Percentiles rank a stretch among this genome's conserved stretches.
phyloP scores from a whole-genome alignment of 805 yeast genomes.

The Hanseniaspora taiwanica region DNA sequence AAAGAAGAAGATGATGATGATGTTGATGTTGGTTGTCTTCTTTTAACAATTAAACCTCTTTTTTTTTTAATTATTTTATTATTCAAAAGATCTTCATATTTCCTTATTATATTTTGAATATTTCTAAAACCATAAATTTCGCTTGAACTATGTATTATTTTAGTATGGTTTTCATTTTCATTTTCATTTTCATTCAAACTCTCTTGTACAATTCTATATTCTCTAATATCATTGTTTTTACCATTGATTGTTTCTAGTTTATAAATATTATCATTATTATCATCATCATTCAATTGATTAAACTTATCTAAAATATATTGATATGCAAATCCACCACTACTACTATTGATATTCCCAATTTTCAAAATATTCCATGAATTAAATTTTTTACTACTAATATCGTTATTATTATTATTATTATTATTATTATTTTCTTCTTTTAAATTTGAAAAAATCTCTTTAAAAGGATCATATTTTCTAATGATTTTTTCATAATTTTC shows the following conservation, averaged over 20 bases:
- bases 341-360: conserved; percentile 65
- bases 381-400: conserved; percentile 7
- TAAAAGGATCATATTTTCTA: conserved; percentile 7
- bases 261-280: conserved; percentile 9
- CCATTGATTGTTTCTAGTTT: conserved; percentile 39
- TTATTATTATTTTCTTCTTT: conserved; percentile 1
- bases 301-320: conserved; percentile 39
- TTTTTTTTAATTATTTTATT: conserved; percentile 17
- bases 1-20: no score
- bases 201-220: conserved; percentile 40
- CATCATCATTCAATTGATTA: conserved; percentile 14
- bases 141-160: conserved; percentile 40
- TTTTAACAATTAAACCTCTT: conserved; percentile 12
- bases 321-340: conserved; percentile 82
- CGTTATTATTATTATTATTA: no score
- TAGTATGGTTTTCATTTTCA: conserved; percentile 11
- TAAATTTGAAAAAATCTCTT: conserved; percentile 1
- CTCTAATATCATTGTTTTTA: conserved; percentile 64
- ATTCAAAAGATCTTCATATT: conserved; percentile 26
- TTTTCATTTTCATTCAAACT: conserved; percentile 5
- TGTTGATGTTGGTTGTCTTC: no score
- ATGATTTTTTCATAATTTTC: no score
- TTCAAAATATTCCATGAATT: conserved; percentile 25
- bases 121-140: conserved; percentile 86
- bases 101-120: conserved; percentile 85